These are phyloP conservation scores for Dryas integrifolia DNA, from an alignment of 331 rosid genomes.

Conservation along the genomic window DNA sequence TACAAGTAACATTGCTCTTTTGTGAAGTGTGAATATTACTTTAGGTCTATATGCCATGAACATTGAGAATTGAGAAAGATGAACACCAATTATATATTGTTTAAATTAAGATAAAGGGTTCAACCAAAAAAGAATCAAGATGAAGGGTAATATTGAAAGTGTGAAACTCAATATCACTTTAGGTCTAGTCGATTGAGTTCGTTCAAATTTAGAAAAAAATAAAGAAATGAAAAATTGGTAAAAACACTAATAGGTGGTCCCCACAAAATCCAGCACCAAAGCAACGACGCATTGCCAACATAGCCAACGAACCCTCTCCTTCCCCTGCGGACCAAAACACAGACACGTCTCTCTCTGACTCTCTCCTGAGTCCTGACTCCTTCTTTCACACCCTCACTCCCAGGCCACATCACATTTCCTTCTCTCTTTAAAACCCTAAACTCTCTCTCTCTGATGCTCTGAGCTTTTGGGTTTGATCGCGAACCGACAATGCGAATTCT, in stretches of 20 bases:
- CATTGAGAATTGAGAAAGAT: no score
- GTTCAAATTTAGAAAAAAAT: no score
- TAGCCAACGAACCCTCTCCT: conserved; percentile 6
- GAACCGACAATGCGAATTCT: conserved; percentile 45
- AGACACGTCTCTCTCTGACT: conserved; percentile 55
- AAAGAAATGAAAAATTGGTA: no score
- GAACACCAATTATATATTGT: no score
- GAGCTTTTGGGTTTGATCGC: neutral
- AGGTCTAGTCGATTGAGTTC: no score
- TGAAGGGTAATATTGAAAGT: no score
- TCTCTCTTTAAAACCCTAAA: neutral
- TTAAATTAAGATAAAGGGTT: no score
- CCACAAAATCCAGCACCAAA: neutral
- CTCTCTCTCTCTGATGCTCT: conserved; percentile 24
- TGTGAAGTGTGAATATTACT: no score
- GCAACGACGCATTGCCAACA: neutral
- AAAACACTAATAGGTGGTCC: neutral
- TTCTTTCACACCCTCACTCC: neutral
- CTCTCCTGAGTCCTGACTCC: conserved; percentile 13
- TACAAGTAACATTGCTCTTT: no score
- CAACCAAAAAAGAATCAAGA: no score
- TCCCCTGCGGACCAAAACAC: conserved; percentile 50
- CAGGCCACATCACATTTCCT: neutral
- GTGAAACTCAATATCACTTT: no score
- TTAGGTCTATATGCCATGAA: no score